Conservation (phyloP, 805 yeast species). For the Lipomyces starkeyi region DNA sequence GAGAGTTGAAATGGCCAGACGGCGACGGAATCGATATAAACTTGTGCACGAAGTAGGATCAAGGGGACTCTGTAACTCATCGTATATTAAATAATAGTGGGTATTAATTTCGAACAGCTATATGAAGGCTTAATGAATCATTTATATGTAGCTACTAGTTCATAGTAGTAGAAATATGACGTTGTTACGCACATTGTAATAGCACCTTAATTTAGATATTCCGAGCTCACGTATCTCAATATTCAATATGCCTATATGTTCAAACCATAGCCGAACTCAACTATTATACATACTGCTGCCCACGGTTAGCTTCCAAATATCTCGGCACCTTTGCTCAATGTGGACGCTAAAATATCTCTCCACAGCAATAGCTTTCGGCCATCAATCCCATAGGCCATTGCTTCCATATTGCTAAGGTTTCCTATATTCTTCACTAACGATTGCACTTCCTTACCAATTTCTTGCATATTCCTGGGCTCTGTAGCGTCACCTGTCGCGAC, state of each 20-base stretch:
- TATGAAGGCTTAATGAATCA: background rate
- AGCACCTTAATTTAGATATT: background rate
- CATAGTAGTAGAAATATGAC: too few species aligned
- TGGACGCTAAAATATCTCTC: background rate
- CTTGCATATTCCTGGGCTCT: background rate
- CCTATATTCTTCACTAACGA: background rate
- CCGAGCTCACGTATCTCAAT: background rate
- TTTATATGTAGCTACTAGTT: too few species aligned
- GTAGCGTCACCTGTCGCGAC: background rate
- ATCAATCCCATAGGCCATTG: background rate
- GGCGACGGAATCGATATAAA: conserved; percentile 3
- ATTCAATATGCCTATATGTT: background rate
- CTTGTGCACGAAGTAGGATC: background rate
- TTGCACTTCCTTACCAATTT: background rate
- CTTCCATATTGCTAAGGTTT: background rate
- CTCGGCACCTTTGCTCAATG: background rate
- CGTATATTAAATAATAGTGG: background rate
- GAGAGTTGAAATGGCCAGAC: conserved; percentile 5
- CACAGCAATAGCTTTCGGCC: background rate
- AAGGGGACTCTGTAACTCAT: background rate
- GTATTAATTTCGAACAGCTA: too few species aligned
- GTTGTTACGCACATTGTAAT: background rate
- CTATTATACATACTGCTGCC: background rate
- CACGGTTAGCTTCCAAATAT: background rate
- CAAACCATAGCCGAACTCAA: background rate